Percentiles rank a stretch among this genome's conserved stretches.
phyloP scores from a whole-genome alignment of 2,329 filamentous ascomycete genomes.

The Fusarium chaquense region DNA sequence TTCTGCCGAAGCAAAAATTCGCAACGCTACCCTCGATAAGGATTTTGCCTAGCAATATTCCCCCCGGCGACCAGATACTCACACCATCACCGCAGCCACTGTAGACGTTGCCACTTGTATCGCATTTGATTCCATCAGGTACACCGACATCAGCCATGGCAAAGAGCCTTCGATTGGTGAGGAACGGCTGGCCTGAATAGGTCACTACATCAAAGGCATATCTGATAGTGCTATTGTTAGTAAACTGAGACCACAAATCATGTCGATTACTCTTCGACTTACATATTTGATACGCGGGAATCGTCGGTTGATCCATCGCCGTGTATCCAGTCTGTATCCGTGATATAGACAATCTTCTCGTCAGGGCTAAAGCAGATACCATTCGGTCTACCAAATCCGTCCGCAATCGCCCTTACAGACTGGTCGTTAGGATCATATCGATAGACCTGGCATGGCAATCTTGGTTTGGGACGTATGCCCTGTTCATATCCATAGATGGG shows the following conservation, averaged over 20 bases:
- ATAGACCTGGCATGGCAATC: constrained; percentile 62
- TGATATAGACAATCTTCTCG: constrained; percentile 59
- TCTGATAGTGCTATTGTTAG: constrained; percentile 24
- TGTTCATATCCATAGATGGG: constrained; percentile 62
- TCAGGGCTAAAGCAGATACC: constrained; percentile 61
- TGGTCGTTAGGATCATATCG: constrained; percentile 57
- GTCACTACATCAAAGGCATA: constrained; percentile 54
- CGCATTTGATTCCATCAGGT: constrained; percentile 62
- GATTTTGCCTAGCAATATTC: constrained; percentile 60
- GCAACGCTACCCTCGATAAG: constrained; percentile 57
- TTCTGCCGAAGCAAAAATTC: constrained; percentile 62
- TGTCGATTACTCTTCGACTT: not conserved
- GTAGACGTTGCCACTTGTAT: constrained; percentile 62
- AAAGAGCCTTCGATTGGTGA: constrained; percentile 63
- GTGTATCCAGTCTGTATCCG: constrained; percentile 55
- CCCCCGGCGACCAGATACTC: constrained; percentile 61
- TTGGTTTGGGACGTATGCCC: constrained; percentile 58
- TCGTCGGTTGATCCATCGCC: constrained; percentile 52
- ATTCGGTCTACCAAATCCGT: constrained; percentile 61
- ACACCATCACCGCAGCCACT: constrained; percentile 63
- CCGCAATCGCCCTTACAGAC: constrained; percentile 59
- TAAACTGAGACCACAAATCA: rapidly evolving
- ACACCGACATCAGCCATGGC: constrained; percentile 61
- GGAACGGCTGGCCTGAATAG: constrained; percentile 52
- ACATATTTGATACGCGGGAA: constrained; percentile 46